These are phyloP conservation scores for Monosporascus cannonballus DNA, from an alignment of 2,329 filamentous ascomycete genomes.

Conservation along the genomic window DNA sequence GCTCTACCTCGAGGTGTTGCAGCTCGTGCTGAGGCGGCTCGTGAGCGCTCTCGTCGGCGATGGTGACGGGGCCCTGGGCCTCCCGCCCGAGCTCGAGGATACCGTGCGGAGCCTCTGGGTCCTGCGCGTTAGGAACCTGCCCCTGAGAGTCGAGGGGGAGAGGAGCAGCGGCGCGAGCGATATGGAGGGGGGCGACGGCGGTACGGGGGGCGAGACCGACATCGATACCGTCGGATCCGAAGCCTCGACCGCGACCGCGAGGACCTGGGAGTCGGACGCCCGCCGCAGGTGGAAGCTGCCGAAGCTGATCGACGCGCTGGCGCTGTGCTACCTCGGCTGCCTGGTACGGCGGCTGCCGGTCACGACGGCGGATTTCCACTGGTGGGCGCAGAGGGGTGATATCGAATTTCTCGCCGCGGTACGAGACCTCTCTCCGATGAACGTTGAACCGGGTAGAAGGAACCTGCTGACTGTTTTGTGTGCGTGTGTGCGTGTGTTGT, in stretches of 20 bases:
- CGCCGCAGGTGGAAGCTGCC: constrained; percentile 52
- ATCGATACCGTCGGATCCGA: constrained; percentile 14
- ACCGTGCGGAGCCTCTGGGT: constrained; percentile 83
- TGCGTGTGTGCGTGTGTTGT: neutral
- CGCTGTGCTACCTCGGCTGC: constrained; percentile 72
- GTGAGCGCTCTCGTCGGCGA: constrained; percentile 59
- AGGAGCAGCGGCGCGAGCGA: constrained; percentile 17
- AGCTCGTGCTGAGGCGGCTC: constrained; percentile 80
- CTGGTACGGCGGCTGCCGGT: constrained; percentile 70
- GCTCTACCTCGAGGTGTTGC: constrained; percentile 77
- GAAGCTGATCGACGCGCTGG: constrained; percentile 66
- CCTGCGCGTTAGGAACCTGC: constrained; percentile 54
- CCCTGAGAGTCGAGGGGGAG: constrained; percentile 41
- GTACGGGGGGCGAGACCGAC: constrained; percentile 38
- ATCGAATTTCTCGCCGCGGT: constrained; percentile 68
- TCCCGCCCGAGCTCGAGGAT: constrained; percentile 69
- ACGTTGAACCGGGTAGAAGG: neutral
- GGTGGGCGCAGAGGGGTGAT: constrained; percentile 61
- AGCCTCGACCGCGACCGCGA: constrained; percentile 22
- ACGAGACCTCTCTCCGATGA: constrained; percentile 20
- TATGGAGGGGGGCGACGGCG: constrained; percentile 23
- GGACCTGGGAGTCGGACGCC: constrained; percentile 37
- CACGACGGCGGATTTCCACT: constrained; percentile 65
- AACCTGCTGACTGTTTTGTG: constrained; percentile 1
- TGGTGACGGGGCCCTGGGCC: constrained; percentile 38